Evolutionary conservation across 2,329 filamentous ascomycete genomes (phyloP).

Genomic region (Cytospora mali): DNA sequence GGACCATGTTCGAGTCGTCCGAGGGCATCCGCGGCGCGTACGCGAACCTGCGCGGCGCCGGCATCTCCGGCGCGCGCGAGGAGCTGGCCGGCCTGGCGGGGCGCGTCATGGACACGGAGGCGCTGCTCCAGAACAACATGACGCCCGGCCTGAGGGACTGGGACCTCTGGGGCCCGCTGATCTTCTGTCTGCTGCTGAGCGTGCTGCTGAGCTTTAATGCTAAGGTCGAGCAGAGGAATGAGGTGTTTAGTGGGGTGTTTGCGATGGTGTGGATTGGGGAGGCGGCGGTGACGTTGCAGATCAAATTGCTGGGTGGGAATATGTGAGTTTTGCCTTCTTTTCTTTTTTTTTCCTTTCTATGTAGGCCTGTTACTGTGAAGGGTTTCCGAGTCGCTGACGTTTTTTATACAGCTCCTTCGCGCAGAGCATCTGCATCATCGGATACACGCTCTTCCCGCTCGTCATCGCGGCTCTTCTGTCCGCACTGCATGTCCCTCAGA

Average conservation of each 20-base stretch:
- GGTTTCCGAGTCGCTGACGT: constrained; percentile 12
- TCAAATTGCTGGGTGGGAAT: constrained; percentile 92
- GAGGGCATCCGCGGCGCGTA: constrained; percentile 62
- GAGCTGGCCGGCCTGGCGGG: constrained; percentile 64
- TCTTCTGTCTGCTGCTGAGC: constrained; percentile 89
- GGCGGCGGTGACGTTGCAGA: constrained; percentile 95
- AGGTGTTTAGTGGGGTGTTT: constrained; percentile 95
- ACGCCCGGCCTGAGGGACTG: constrained; percentile 90
- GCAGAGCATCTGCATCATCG: constrained; percentile 96
- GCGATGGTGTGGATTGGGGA: constrained; percentile 96
- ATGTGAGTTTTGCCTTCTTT: constrained; percentile 65
- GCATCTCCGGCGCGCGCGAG: constrained; percentile 61
- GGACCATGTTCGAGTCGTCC: constrained; percentile 62
- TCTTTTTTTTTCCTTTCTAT: constrained; percentile 7
- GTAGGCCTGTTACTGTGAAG: constrained; percentile 27
- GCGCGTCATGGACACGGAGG: constrained; percentile 65
- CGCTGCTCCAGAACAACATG: constrained; percentile 70
- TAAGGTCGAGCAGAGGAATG: constrained; percentile 75
- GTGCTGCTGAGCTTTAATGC: constrained; percentile 85
- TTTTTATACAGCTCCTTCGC: constrained; percentile 77
- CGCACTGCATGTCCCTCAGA: constrained; percentile 75
- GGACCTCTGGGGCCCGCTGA: constrained; percentile 96
- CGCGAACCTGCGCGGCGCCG: constrained; percentile 61
- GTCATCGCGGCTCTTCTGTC: constrained; percentile 91
- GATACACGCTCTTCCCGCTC: constrained; percentile 95